Evolutionary conservation across 305 asterid genomes (phyloP).

Genomic region (Euphrasia arctica): DNA sequence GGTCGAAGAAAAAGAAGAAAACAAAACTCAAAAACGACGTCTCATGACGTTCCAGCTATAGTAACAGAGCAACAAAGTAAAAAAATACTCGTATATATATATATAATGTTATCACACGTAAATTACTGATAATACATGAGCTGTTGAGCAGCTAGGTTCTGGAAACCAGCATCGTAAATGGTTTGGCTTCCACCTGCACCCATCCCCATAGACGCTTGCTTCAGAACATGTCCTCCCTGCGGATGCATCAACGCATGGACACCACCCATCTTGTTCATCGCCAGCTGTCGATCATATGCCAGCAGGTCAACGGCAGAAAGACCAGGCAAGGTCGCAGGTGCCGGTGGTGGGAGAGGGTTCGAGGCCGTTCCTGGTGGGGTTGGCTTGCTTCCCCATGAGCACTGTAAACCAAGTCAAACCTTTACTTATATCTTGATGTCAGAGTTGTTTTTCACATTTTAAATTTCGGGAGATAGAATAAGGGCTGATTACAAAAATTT

Average conservation of each 20-base stretch:
- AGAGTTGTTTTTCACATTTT: no score
- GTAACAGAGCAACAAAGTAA: background rate
- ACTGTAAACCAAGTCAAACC: constrained; percentile 38
- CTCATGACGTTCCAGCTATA: constrained; percentile 6
- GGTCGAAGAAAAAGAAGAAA: background rate
- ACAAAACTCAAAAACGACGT: background rate
- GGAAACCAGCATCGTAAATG: constrained; percentile 85
- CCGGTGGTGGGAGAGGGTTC: constrained; percentile 88
- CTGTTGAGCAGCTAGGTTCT: constrained; percentile 66
- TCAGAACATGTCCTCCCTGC: constrained; percentile 64
- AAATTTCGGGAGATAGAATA: no score
- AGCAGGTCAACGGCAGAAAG: constrained; percentile 58
- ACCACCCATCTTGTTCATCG: constrained; percentile 60
- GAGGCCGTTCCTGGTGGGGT: constrained; percentile 86
- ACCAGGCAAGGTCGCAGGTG: constrained; percentile 50
- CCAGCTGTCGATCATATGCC: constrained; percentile 80
- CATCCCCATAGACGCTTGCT: constrained; percentile 69
- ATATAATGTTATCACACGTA: background rate
- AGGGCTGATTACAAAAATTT: no score
- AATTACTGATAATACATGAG: constrained; percentile 85
- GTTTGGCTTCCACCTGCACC: constrained; percentile 81
- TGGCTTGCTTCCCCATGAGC: constrained; percentile 99
- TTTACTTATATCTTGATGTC: background rate
- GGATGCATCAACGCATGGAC: constrained; percentile 41
- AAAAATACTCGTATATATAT: no score